Conservation (phyloP, 1,284 basidiomycete genomes). For the Pyrrhoderma noxium region DNA sequence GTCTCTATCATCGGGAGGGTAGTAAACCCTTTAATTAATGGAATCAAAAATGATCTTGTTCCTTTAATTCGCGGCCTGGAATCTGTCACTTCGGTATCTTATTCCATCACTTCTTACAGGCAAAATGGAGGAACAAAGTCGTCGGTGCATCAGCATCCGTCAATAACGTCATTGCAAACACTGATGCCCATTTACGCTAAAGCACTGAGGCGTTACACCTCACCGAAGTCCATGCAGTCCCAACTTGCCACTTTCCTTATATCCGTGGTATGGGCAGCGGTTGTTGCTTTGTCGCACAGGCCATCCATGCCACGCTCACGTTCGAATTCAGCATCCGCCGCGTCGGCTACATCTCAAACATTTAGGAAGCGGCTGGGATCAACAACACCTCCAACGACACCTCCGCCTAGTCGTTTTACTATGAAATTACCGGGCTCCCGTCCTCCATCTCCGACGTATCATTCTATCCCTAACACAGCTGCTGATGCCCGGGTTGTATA, state of each 20-base stretch:
- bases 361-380: conserved; percentile 36
- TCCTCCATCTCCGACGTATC: conserved; percentile 51
- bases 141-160: conserved; percentile 42
- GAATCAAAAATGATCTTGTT: conserved; percentile 53
- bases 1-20: conserved; percentile 59
- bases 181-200: conserved; percentile 54
- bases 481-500: conserved; percentile 53
- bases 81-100: conserved; percentile 16
- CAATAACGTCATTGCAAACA: conserved; percentile 48
- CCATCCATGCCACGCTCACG: conserved; percentile 35
- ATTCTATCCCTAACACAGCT: conserved; percentile 32
- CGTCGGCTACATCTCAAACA: conserved; percentile 20
- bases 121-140: conserved; percentile 31
- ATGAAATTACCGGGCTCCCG: conserved; percentile 64
- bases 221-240: conserved; percentile 45
- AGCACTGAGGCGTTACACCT: conserved; percentile 49
- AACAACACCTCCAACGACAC: conserved; percentile 48
- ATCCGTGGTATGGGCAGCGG: conserved; percentile 60
- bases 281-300: conserved; percentile 62
- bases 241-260: conserved; percentile 63
- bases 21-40: conserved; percentile 52
- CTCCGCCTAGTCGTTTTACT: conserved; percentile 52
- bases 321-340: conserved; percentile 32
- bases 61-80: conserved; percentile 58
- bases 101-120: conserved; percentile 30